Evolutionary conservation across 192 early-diverging fungal species (phyloP), one percentile per base, ranked within the genome.

Genomic region (Coemansia sp.): DNA sequence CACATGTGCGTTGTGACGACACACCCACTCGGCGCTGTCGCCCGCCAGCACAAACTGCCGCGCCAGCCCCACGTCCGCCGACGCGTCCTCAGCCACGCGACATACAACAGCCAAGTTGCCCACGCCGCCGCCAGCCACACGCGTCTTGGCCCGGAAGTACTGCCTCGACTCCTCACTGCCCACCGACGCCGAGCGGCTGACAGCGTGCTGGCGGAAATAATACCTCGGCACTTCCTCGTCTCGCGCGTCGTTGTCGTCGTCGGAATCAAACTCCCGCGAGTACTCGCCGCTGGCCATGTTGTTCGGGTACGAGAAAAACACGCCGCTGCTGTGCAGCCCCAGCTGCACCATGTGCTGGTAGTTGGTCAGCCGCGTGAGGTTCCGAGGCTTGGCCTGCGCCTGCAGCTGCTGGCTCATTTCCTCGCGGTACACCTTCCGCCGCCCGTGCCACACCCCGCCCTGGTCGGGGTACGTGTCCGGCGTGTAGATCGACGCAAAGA

Each of bases 401-500:
- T 69, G 74, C 74, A 84, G 66, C 72, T 80, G 78, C 50, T 70
- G 82, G 24, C 52, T 60, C 71, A 80, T 80, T 13, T 80, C 78
- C 36, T 70, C 69, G 44, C 83, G 78, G 22, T 62, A 63, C 44
- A 43, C 50, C 38, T 70, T 70, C 40, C 68, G 73, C 22, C 47
- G 53, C 13, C 67, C 24, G 63, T 22, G 55, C 5, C 66, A 66
- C 13, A 15, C 29, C 7, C 67, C 68, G 38, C 62, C 62, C 34
- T 47, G 64, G 38, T 68, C 80, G 3, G 80, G 80, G 38, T 74
- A 74, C 64, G 73, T 74, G 49, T 78, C 76, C 5, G 69, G 72
- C 58, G 79, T 62, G 39, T 79, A 81, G 16, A 80, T 68, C 41
- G 85, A 72, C 22, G 81, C 74, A 43, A 80, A 86, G 39, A 86